These are phyloP conservation scores for Cercospora brassicicola DNA, from an alignment of 2,329 filamentous ascomycete genomes.

Conservation along the genomic window DNA sequence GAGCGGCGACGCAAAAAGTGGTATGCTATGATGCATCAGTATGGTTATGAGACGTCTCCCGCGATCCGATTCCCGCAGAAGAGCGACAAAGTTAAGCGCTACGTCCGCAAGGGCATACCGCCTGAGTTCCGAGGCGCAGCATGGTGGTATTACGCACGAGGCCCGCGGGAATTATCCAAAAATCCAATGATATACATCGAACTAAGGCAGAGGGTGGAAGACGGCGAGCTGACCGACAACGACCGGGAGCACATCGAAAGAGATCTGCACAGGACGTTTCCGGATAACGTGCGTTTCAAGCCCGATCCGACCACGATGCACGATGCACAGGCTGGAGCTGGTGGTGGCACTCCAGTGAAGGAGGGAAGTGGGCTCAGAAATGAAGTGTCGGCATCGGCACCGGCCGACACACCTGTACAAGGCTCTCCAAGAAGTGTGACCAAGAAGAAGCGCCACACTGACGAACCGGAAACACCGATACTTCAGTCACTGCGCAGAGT, in stretches of 20 bases:
- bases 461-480: constrained; percentile 68
- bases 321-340: constrained; percentile 35
- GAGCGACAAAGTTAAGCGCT: constrained; percentile 81
- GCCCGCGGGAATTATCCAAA: constrained; percentile 73
- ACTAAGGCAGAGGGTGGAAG: constrained; percentile 66
- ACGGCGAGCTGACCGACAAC: constrained; percentile 60
- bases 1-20: constrained; percentile 77
- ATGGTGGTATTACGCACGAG: constrained; percentile 95
- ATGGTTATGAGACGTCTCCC: constrained; percentile 65
- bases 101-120: constrained; percentile 88
- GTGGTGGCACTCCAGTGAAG: constrained; percentile 29
- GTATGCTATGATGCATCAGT: constrained; percentile 73
- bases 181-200: constrained; percentile 75
- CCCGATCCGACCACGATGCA: constrained; percentile 52
- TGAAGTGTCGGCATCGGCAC: constrained; percentile 14
- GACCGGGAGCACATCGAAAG: constrained; percentile 91
- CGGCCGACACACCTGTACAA: constrained; percentile 1
- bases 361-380: constrained; percentile 20
- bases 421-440: constrained; percentile 7
- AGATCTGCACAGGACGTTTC: constrained; percentile 89
- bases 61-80: constrained; percentile 78
- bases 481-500: constrained; percentile 81
- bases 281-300: constrained; percentile 89
- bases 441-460: constrained; percentile 37
- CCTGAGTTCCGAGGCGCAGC: constrained; percentile 92